phyloP scores from a whole-genome alignment of 495 filamentous ascomycete genomes.

The Penicillium paxilli region DNA sequence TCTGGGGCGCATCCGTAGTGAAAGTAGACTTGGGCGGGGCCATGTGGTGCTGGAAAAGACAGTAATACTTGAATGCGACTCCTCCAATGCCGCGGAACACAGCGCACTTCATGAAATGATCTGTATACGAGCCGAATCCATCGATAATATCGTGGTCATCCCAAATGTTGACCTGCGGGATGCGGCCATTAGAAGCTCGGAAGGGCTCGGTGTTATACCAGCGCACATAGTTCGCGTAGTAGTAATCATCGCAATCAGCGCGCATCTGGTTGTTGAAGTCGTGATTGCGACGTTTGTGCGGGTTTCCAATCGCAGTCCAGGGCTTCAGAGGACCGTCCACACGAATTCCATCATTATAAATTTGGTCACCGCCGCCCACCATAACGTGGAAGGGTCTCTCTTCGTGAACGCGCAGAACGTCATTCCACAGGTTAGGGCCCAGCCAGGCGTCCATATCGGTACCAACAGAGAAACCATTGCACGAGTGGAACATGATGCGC shows the following conservation, averaged over 20 bases:
- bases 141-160: constrained; percentile 93
- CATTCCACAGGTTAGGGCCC: constrained; percentile 86
- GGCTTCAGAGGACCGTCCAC: constrained; percentile 73
- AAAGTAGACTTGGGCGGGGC: constrained; percentile 80
- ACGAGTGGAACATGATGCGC: constrained; percentile 95
- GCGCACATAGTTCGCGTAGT: constrained; percentile 81
- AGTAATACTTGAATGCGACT: constrained; percentile 84
- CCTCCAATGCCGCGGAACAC: constrained; percentile 92
- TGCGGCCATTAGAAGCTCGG: constrained; percentile 77
- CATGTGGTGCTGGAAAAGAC: constrained; percentile 92
- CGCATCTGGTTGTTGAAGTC: constrained; percentile 74
- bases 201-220: constrained; percentile 90
- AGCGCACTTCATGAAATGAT: constrained; percentile 89
- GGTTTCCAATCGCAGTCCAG: constrained; percentile 83
- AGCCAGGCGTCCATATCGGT: constrained; percentile 84
- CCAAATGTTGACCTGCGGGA: constrained; percentile 93
- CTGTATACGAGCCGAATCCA: constrained; percentile 89
- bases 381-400: constrained; percentile 87
- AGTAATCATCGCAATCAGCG: constrained; percentile 80
- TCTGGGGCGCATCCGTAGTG: constrained; percentile 66
- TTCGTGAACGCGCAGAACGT: constrained; percentile 70
- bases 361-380: constrained; percentile 94
- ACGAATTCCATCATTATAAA: constrained; percentile 90
- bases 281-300: constrained; percentile 75
- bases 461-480: constrained; percentile 93